Conservation (phyloP, 345 rosid species). For the Bretschneidera sinensis region DNA sequence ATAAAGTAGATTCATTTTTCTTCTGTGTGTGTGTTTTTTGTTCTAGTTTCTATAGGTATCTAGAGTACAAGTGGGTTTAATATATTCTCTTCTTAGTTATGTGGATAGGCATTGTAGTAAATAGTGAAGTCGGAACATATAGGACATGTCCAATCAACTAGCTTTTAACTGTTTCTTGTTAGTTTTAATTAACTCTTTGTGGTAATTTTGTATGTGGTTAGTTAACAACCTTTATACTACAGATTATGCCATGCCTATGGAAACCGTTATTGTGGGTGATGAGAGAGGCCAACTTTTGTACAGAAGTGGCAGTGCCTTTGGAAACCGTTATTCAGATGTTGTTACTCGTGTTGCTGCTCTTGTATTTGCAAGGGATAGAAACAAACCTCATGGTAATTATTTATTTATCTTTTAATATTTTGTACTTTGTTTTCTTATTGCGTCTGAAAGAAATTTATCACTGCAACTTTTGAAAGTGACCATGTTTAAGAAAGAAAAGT, state of each 20-base stretch:
- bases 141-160: too few relatives aligned
- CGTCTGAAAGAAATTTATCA: neutral
- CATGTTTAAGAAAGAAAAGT: too few relatives aligned
- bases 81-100: neutral
- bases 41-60: neutral
- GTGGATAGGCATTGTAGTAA: neutral
- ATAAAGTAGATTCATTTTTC: neutral
- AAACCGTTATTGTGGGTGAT: conserved; percentile 70
- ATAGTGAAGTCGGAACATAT: neutral
- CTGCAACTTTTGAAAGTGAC: neutral
- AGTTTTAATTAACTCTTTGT: too few relatives aligned
- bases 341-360: conserved; percentile 47
- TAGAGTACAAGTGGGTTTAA: too few relatives aligned
- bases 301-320: conserved; percentile 28
- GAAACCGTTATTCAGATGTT: conserved; percentile 12
- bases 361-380: conserved; percentile 63
- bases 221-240: conserved; percentile 23
- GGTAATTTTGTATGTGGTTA: neutral
- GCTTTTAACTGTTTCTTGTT: too few relatives aligned
- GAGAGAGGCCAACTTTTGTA: conserved; percentile 41
- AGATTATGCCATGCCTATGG: conserved; percentile 67
- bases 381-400: conserved; percentile 49
- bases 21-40: neutral
- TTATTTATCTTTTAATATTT: neutral
- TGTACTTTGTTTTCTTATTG: conserved; percentile 5